Conservation (phyloP, 805 yeast genomes). For the Pichia eremophila region DNA sequence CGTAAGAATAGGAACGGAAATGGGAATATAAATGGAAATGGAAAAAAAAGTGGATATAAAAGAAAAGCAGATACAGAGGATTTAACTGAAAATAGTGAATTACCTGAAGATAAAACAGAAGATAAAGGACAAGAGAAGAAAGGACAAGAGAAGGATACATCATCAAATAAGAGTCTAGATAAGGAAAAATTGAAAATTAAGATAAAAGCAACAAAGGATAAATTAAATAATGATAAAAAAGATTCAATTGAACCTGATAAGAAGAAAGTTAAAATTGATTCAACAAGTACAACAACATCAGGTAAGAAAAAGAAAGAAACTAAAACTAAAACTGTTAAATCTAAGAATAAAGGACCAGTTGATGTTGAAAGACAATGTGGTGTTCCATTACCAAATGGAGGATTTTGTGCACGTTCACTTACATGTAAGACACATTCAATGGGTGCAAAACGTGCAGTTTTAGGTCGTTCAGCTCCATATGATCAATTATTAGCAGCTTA, state of each 20-base stretch:
- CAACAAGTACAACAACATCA: slow-evolving; percentile 1
- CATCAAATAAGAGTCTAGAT: too few species aligned
- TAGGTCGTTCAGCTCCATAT: slow-evolving; percentile 87
- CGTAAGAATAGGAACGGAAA: not conserved
- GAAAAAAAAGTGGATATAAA: not conserved
- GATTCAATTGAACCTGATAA: slow-evolving; percentile 2
- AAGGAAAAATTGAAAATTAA: slow-evolving; percentile 27
- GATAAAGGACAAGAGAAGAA: slow-evolving; percentile 25
- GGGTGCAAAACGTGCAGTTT: slow-evolving; percentile 96
- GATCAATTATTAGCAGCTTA: slow-evolving; percentile 81
- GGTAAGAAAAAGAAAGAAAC: slow-evolving; percentile 18
- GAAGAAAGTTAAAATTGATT: slow-evolving; percentile 3
- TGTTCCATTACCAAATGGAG: slow-evolving; percentile 89
- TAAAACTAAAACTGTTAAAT: slow-evolving; percentile 35
- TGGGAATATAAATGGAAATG: not conserved
- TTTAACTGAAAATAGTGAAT: slow-evolving; percentile 4
- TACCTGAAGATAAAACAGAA: slow-evolving; percentile 16
- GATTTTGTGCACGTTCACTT: slow-evolving; percentile 87
- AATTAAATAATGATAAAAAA: not conserved
- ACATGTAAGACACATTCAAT: slow-evolving; percentile 97
- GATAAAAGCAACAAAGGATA: slow-evolving; percentile 29
- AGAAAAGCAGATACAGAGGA: not conserved
- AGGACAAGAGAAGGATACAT: too few species aligned
- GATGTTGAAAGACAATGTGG: slow-evolving; percentile 95
- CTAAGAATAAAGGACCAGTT: slow-evolving; percentile 59